A percentile compares a stretch with the other conserved stretches of the same genome.
These are phyloP conservation scores for Spatholobus suberectus DNA, from an alignment of 306 rosid genomes.

Conservation along the genomic window DNA sequence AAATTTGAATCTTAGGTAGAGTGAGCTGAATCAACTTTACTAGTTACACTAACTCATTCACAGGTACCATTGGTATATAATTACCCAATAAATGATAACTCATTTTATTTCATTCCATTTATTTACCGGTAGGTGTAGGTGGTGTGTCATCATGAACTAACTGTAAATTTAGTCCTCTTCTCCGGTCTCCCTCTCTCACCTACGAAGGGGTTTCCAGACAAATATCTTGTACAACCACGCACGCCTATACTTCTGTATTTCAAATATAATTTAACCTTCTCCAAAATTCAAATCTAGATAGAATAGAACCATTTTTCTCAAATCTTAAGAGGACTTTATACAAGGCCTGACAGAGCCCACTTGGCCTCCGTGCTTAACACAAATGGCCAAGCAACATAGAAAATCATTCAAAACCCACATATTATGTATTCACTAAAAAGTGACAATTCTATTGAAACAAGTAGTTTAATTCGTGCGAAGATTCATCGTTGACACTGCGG, in stretches of 20 bases:
- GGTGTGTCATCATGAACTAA: neutral
- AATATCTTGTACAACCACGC: neutral
- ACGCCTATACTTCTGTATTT: neutral
- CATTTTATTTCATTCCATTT: neutral
- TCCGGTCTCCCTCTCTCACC: neutral
- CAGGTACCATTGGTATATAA: neutral
- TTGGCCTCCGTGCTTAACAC: neutral
- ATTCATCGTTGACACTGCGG: constrained; percentile 61
- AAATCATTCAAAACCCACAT: constrained; percentile 33
- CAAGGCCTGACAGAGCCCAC: neutral
- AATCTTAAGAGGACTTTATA: constrained; percentile 30
- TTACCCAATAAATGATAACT: neutral
- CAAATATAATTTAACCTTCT: neutral
- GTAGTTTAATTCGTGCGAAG: constrained; percentile 35
- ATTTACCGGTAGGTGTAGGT: neutral
- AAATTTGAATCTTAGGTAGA: neutral
- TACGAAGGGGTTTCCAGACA: neutral
- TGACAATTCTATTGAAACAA: constrained; percentile 41
- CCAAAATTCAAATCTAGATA: constrained; percentile 34
- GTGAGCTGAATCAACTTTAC: neutral
- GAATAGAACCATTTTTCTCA: neutral
- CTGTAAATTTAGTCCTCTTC: neutral
- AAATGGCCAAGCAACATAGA: constrained; percentile 29
- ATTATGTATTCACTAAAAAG: constrained; percentile 25
- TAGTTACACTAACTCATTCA: neutral